Percentiles rank a stretch among this genome's conserved stretches.
These are phyloP conservation scores for Metroxylon sagu DNA, from an alignment of 176 grass and related monocot genomes.

Conservation along the genomic window DNA sequence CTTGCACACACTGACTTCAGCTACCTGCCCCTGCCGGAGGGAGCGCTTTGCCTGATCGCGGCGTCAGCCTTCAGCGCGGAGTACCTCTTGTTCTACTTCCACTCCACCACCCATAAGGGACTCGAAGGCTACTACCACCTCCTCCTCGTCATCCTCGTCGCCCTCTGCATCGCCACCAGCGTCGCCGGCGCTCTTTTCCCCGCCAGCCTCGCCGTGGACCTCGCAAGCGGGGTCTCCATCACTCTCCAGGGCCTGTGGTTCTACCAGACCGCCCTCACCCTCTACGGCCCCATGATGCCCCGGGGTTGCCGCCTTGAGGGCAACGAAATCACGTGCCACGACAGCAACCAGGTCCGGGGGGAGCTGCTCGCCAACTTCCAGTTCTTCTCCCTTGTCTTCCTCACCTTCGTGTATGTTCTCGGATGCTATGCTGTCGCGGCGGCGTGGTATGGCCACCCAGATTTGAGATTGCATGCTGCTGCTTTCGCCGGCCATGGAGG, in stretches of 20 bases:
- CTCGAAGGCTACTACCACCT: slow-evolving; percentile 94
- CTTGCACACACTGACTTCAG: slow-evolving; percentile 17
- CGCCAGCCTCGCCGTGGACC: slow-evolving; percentile 46
- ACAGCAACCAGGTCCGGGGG: slow-evolving; percentile 34
- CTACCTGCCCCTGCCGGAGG: slow-evolving; percentile 54
- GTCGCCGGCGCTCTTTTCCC: slow-evolving; percentile 63
- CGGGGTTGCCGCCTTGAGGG: slow-evolving; percentile 42
- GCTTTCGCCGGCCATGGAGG: background rate
- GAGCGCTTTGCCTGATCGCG: slow-evolving; percentile 36
- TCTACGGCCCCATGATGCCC: slow-evolving; percentile 80
- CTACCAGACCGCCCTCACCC: slow-evolving; percentile 87
- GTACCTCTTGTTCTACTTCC: slow-evolving; percentile 83
- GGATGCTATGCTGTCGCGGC: slow-evolving; percentile 45
- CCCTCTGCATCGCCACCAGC: slow-evolving; percentile 41
- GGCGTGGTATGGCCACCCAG: slow-evolving; percentile 28
- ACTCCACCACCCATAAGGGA: slow-evolving; percentile 67
- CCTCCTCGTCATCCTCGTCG: slow-evolving; percentile 65
- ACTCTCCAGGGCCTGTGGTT: slow-evolving; percentile 93
- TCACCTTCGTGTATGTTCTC: slow-evolving; percentile 38
- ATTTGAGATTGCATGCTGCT: slow-evolving; percentile 24
- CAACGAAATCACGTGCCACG: slow-evolving; percentile 38
- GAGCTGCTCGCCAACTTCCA: slow-evolving; percentile 68
- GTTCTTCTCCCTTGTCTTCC: slow-evolving; percentile 43
- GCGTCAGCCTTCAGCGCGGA: slow-evolving; percentile 66
- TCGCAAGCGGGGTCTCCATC: slow-evolving; percentile 36